Base-by-base conservation (phyloP, 108 stramenopile genomes). In the Phaeodactylum tricornutum region DNA sequence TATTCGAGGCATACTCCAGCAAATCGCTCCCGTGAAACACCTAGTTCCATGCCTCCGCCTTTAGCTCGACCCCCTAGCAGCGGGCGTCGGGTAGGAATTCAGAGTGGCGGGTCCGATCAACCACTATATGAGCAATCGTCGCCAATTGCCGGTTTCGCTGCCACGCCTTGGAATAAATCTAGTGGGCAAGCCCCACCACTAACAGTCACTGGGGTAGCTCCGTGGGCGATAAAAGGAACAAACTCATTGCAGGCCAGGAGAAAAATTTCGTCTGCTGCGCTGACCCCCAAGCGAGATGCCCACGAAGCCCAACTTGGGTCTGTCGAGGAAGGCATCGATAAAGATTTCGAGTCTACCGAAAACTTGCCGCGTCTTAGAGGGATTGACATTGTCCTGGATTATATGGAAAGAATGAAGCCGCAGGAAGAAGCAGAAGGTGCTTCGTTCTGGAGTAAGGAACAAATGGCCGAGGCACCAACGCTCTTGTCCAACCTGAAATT, bases 401-500 rank as follows among this genome's bases (percentile, higher is more conserved):
- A 55, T 21, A 55, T 55, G 53, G 53, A 44, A 26, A 43, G 14
- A 27, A 43, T 43, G 4, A 43, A 55, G 31, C 56, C 53, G 27
- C 41, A 55, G 14, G 39, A 40, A 26, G 40, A 41, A 7, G 41
- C 41, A 24, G 57, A 31, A 0, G 41, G 80, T 1, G 43, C 72
- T 14, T 84, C 79, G 9, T 50, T 62, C 6, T 91, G 89, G 89
- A 72, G 82, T 15, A 68, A 73, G 48, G 75, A 63, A 4, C 80
- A 82, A 68, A 77, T 84, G 72, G 67, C 70, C 29, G 83, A 84
- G 58, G 69, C 68, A 3, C 89, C 89, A 29, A 81, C 89, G 2
- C 48, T 95, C 11, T 66, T 95, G 20, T 87, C 92, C 0, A 64
- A 78, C 32, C 58, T 98, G 23, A 94, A 92, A 39, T 98, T 98